Evolutionary conservation across 768 basidiomycete species (phyloP).

Genomic region (Termitomyces sp.): DNA sequence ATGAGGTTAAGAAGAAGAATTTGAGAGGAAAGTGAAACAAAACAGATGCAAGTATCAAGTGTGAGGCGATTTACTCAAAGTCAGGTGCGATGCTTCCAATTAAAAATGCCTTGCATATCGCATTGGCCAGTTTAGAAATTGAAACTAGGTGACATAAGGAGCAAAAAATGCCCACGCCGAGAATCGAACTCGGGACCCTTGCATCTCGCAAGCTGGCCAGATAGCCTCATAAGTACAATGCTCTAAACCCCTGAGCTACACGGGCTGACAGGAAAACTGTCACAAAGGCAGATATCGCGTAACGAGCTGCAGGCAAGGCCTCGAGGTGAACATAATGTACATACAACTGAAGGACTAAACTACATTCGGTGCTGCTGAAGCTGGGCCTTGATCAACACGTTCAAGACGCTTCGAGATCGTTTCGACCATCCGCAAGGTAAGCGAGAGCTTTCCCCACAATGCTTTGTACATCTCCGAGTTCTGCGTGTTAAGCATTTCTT

Average conservation of each 20-base stretch:
- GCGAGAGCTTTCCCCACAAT: slow-evolving; percentile 19
- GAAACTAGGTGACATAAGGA: no score
- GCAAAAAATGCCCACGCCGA: slow-evolving; percentile 49
- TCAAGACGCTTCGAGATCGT: slow-evolving; percentile 12
- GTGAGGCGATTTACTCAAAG: no score
- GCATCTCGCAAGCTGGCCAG: slow-evolving; percentile 31
- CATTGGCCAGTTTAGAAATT: no score
- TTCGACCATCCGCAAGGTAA: slow-evolving; percentile 15
- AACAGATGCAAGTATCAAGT: no score
- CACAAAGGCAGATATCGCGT: no score
- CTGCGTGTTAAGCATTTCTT: slow-evolving; percentile 16
- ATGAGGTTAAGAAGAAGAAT: neutral
- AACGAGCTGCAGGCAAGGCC: no score
- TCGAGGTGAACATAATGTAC: neutral
- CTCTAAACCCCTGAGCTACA: slow-evolving; percentile 53
- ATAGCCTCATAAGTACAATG: slow-evolving; percentile 56
- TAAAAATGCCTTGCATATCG: no score
- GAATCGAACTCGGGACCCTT: slow-evolving; percentile 55
- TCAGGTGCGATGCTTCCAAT: no score
- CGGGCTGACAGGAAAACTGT: slow-evolving; percentile 32
- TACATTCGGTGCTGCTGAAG: neutral
- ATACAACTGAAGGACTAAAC: neutral
- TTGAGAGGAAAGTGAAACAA: no score
- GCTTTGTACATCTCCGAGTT: slow-evolving; percentile 20
- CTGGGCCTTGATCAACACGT: neutral